Evolutionary conservation across 371 early-diverging fungal species (phyloP), one percentile per base, ranked within the genome.

Genomic region (Chytridium lagenaria): DNA sequence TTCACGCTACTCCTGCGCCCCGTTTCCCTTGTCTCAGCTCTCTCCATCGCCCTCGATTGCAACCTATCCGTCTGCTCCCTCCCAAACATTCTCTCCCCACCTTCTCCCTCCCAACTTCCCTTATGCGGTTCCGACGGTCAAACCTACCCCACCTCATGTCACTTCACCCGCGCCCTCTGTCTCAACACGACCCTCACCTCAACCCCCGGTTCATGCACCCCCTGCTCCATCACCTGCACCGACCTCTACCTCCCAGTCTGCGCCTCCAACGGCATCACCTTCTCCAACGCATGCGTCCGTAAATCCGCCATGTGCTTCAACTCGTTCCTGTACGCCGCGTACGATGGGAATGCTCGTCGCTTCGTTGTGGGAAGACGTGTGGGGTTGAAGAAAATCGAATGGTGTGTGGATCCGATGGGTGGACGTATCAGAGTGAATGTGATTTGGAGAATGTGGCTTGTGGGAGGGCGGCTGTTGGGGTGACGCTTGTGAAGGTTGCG

Each of bases 361-460:
- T 5, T 5, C 5, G n/a, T 26, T n/a, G n/a, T 52, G 26, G 7
- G 16, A 52, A 52, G 55, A 26, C 55, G 12, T 52, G 55, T 26
- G n/a, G 5, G 55, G 26, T 5, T 7, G 55, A 52, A 7, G 55
- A 7, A 22, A 26, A 7, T 26, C 5, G 5, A 5, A 5, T n/a
- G 12, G 55, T 52, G 5, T 52, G 55, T 52, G 55, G 55, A 52
- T n/a, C 55, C 5, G 55, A 52, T 52, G 55, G 55, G 55, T 15
- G 23, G 26, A 52, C 55, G 5, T 52, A 52, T 52, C 5, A 15
- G 55, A 52, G 26, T 23, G n/a, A 22, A 22, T 52, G 55, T 26
- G 55, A n/a, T 7, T 26, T 52, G n/a, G 55, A 26, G 26, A 52
- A 52, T 26, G 23, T 52, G 12, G 55, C 55, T 12, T 52, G 55